Evolutionary conservation across 768 basidiomycete species (phyloP).

Genomic region (Naganishia vishniacii): DNA sequence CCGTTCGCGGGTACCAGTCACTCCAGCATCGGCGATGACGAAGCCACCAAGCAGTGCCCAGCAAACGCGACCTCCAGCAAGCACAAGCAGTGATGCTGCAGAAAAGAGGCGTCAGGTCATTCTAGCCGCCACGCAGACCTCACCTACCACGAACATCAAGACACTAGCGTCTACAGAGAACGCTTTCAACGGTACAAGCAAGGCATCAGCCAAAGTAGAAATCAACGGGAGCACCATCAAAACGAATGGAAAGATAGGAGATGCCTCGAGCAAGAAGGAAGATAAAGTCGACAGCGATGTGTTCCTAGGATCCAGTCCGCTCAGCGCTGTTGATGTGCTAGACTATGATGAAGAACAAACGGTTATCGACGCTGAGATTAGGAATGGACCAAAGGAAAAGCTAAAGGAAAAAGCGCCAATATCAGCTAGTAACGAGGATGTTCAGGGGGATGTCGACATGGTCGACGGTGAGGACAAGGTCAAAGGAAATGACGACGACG

Average conservation of each 20-base stretch:
- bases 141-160: background rate
- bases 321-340: background rate
- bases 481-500: slow-evolving; percentile 19
- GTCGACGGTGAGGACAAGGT: slow-evolving; percentile 9
- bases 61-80: background rate
- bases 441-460: slow-evolving; percentile 28
- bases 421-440: too few species aligned
- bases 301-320: background rate
- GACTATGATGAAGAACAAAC: background rate
- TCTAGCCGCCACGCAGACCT: background rate
- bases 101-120: slow-evolving; percentile 17
- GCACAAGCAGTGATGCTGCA: background rate
- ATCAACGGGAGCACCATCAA: too few species aligned
- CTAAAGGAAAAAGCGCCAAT: background rate
- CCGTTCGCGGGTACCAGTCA: background rate
- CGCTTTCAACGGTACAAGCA: background rate
- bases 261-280: background rate
- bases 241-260: background rate
- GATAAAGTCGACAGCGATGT: slow-evolving; percentile 13
- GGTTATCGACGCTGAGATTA: background rate
- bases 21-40: background rate
- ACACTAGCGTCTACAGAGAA: background rate
- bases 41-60: background rate
- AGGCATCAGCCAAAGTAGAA: too few species aligned
- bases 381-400: background rate